Base-by-base conservation (phyloP, 2,329 filamentous ascomycete genomes). In the Drechslerella dactyloides region DNA sequence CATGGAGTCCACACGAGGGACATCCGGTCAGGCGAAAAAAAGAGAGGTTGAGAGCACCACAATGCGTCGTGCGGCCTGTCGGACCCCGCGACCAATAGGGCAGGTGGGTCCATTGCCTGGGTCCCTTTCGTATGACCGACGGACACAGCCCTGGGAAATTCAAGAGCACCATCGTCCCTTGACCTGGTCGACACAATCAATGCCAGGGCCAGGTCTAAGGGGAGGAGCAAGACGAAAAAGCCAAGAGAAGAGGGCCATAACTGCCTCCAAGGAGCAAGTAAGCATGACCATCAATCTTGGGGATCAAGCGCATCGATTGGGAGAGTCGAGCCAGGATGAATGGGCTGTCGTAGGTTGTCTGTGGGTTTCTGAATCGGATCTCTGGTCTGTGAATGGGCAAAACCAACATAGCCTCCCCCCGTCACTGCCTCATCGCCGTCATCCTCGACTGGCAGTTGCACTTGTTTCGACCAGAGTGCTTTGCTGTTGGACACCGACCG, bases 51-150 rank as follows among this genome's bases (percentile, higher is more conserved):
- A 17, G 17, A 48, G 23, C 48, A 15, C 24, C 19, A 24, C 23
- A 57, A 23, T 33, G 37, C 35, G 42, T 44, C 23, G 66, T 70
- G 66, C 66, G 66, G 66, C 66, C 27, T 64, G 66, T 70, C 66
- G 66, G 66, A 64, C 66, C 66, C 66, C 66, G 59, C 66, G 66
- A 70, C 66, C 53, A 64, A 70, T 70, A 70, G 54, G 66, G 66
- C 66, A 70, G 66, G 66, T 70, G 66, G 66, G 66, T 70, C n/a
- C 55, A 58, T 30, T 33, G 5, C 52, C 40, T 48, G 19, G 19
- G 19, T 15, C 52, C 30, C 54, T 54, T 55, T 70, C 66, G 66
- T 70, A 63, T 63, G 66, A 70, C 66, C 59, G 55, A 63, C 66
- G 57, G 64, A 63, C 65, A 70, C 63, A 63, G 54, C 66, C 66